phyloP scores from a whole-genome alignment of 129 eudicot species.

The Flaveria ramosissima region DNA sequence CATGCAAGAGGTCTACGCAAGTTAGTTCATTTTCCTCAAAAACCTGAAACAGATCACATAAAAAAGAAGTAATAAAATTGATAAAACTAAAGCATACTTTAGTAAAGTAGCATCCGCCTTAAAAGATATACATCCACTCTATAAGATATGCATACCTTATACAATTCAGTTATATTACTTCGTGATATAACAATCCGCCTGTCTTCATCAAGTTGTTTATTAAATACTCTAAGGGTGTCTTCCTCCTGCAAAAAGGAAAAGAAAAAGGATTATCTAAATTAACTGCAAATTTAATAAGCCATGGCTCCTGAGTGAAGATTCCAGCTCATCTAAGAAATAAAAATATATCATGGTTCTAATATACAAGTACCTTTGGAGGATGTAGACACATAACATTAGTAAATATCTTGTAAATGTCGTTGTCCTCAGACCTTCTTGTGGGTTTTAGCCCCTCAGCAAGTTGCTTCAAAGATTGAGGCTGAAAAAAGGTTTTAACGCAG shows the following conservation, averaged over 20 bases:
- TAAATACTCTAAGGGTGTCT: constrained; percentile 63
- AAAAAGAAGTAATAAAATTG: not conserved
- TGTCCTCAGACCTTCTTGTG: constrained; percentile 53
- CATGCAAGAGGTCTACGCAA: constrained; percentile 70
- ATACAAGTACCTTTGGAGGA: constrained; percentile 74
- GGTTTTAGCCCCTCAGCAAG: constrained; percentile 84
- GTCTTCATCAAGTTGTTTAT: constrained; percentile 93
- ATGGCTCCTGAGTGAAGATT: not conserved
- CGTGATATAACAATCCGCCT: constrained; percentile 83
- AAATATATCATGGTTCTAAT: not conserved
- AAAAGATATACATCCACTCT: not conserved
- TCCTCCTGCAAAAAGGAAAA: constrained; percentile 63
- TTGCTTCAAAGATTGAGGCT: constrained; percentile 87
- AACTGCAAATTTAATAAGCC: not conserved
- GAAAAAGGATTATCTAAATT: not conserved
- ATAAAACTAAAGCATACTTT: constrained; percentile 4
- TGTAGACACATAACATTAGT: constrained; percentile 60
- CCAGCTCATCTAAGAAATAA: not conserved
- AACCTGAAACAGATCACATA: constrained; percentile 56
- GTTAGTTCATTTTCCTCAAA: constrained; percentile 59
- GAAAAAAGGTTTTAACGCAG: constrained; percentile 23
- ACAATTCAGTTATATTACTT: constrained; percentile 76
- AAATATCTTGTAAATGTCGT: constrained; percentile 78
- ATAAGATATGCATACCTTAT: constrained; percentile 53
- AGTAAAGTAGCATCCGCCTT: not conserved